Conservation (phyloP, 192 early-diverging fungal species). For the Gonapodya prolifera region DNA sequence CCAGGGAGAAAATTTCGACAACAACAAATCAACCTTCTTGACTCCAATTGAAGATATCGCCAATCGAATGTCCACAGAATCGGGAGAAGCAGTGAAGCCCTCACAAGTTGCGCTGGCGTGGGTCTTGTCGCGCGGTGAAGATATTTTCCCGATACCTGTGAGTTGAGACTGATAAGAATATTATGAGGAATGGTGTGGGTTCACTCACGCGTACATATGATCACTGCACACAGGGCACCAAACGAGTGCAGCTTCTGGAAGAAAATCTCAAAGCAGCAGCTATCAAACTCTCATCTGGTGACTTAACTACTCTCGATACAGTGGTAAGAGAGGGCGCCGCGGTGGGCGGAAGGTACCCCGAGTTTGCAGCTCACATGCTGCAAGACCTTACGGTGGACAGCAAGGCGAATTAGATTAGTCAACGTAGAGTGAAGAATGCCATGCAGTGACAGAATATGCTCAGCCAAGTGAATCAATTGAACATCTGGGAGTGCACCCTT, state of each 20-base stretch:
- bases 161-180: background rate
- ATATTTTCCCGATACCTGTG: background rate
- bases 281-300: background rate
- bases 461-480: no score
- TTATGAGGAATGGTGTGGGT: background rate
- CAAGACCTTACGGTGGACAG: background rate
- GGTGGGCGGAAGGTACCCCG: background rate
- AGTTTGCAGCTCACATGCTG: background rate
- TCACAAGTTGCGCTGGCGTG: background rate
- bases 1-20: background rate
- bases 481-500: no score
- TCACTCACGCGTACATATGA: background rate
- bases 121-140: background rate
- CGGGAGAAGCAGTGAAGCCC: background rate
- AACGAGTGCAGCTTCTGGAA: background rate
- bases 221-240: constrained; percentile 1
- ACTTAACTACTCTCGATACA: background rate
- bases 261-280: background rate
- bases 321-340: background rate
- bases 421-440: no score
- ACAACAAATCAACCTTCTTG: background rate
- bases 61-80: background rate
- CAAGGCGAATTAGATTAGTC: no score
- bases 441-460: no score
- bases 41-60: background rate